These are phyloP conservation scores for Aspergillus luchuensis DNA, from an alignment of 2,329 filamentous ascomycete species.

Conservation along the genomic window DNA sequence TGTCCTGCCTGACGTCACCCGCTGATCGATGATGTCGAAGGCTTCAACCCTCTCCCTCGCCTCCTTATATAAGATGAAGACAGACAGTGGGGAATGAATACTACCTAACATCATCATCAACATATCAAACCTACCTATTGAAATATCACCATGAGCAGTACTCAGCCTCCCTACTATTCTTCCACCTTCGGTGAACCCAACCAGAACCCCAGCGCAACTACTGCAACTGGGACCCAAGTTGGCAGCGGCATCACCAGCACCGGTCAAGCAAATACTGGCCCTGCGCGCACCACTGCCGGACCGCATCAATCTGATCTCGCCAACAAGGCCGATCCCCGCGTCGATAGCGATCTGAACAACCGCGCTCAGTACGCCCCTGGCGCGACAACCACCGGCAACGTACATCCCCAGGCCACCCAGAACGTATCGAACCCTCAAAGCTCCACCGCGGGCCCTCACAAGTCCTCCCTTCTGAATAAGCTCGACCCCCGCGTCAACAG, in stretches of 20 bases:
- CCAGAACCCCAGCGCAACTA: constrained; percentile 17
- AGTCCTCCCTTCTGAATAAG: constrained; percentile 28
- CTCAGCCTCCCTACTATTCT: constrained; percentile 19
- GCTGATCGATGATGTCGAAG: constrained; percentile 12
- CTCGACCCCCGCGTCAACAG: constrained; percentile 32
- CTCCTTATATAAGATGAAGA: constrained; percentile 1
- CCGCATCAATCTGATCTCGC: constrained; percentile 23
- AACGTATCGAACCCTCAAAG: constrained; percentile 1
- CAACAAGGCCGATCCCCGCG: constrained; percentile 44
- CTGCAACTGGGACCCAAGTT: constrained; percentile 16
- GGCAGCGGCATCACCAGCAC: constrained; percentile 13
- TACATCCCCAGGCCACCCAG: constrained; percentile 13
- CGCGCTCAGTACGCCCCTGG: constrained; percentile 25
- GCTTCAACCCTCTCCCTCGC: not conserved
- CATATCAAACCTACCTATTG: not conserved
- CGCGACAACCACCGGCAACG: constrained; percentile 17
- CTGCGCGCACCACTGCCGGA: constrained; percentile 20
- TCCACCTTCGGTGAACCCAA: constrained; percentile 13
- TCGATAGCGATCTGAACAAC: constrained; percentile 19
- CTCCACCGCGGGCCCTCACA: constrained; percentile 22
- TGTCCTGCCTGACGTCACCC: constrained; percentile 11
- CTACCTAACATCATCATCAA: not conserved
- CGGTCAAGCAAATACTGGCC: constrained; percentile 15
- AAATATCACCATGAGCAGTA: constrained; percentile 17
- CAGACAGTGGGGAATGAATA: not conserved